Percentiles rank a stretch among this genome's conserved stretches.
Evolutionary conservation across 1,284 basidiomycete genomes (phyloP).

Genomic region (Caloboletus inedulis): DNA sequence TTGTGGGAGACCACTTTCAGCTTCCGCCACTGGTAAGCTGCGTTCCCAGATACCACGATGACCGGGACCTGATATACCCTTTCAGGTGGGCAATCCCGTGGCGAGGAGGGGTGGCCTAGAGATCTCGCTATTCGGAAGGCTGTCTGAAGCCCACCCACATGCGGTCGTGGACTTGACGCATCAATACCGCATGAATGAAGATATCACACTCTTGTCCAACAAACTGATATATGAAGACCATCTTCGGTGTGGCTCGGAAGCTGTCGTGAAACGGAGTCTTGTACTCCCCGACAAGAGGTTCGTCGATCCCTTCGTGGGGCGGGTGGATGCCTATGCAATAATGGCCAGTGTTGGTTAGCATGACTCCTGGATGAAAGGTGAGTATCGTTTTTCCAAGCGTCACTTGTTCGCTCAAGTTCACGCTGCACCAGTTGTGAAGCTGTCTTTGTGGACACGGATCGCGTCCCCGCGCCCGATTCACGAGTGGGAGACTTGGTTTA

Average conservation of each 20-base stretch:
- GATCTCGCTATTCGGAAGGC: conserved; percentile 82
- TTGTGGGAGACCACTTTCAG: conserved; percentile 97
- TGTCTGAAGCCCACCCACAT: conserved; percentile 82
- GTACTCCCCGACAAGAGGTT: conserved; percentile 47
- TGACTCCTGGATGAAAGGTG: conserved; percentile 64
- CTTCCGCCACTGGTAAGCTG: conserved; percentile 81
- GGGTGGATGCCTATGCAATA: conserved; percentile 30
- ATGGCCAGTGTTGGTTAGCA: conserved; percentile 67
- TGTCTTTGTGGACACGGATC: conserved; percentile 92
- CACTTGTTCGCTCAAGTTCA: background rate
- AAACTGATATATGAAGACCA: conserved; percentile 81
- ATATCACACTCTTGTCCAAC: conserved; percentile 95
- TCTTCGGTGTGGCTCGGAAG: conserved; percentile 75
- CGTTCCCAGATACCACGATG: background rate
- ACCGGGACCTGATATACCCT: background rate
- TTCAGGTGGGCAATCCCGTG: conserved; percentile 72
- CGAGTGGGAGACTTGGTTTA: conserved; percentile 87
- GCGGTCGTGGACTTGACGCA: conserved; percentile 80
- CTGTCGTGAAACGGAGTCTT: conserved; percentile 63
- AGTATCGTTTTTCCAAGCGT: conserved; percentile 18
- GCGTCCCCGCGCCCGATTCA: conserved; percentile 71
- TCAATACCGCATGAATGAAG: conserved; percentile 97
- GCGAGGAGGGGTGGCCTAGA: conserved; percentile 88
- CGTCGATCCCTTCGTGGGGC: conserved; percentile 40
- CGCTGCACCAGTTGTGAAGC: conserved; percentile 63